A percentile compares a stretch with the other conserved stretches of the same genome.
These are phyloP conservation scores for Striga asiatica DNA, from an alignment of 257 asterid species.

Conservation along the genomic window DNA sequence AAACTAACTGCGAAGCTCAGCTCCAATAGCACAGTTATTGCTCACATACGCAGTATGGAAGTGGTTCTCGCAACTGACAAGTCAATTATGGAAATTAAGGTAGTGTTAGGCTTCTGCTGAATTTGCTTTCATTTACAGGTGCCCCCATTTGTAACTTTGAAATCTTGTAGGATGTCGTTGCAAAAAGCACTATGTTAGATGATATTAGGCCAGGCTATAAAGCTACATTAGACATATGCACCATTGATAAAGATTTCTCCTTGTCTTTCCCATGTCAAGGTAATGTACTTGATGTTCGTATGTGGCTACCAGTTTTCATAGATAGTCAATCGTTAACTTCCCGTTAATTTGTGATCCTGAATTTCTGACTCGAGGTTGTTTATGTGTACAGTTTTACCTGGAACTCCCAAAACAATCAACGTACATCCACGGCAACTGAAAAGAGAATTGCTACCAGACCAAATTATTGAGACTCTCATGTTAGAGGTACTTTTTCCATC, in stretches of 20 bases:
- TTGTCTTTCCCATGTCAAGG: slow-evolving; percentile 39
- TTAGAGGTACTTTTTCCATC: slow-evolving; percentile 49
- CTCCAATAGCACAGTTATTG: slow-evolving; percentile 16
- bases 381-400: slow-evolving; percentile 39
- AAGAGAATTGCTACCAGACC: slow-evolving; percentile 42
- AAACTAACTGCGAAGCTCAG: slow-evolving; percentile 22
- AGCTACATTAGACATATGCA: slow-evolving; percentile 27
- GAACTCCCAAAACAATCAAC: slow-evolving; percentile 22
- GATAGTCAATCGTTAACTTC: neutral
- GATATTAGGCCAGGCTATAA: slow-evolving; percentile 45
- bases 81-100: slow-evolving; percentile 29
- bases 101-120: slow-evolving; percentile 9
- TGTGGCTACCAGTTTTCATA: neutral
- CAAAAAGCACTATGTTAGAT: slow-evolving; percentile 30
- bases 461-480: slow-evolving; percentile 29
- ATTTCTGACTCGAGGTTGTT: slow-evolving; percentile 14
- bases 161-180: slow-evolving; percentile 24
- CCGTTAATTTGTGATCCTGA: neutral
- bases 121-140: neutral
- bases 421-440: slow-evolving; percentile 10
- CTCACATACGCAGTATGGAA: slow-evolving; percentile 14
- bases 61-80: slow-evolving; percentile 22
- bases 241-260: slow-evolving; percentile 23
- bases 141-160: slow-evolving; percentile 9
- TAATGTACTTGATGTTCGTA: slow-evolving; percentile 7